A percentile compares a stretch with the other conserved stretches of the same genome.
Evolutionary conservation across 192 early-diverging fungal genomes (phyloP).

Genomic region (Globomyces pollinis-pini): DNA sequence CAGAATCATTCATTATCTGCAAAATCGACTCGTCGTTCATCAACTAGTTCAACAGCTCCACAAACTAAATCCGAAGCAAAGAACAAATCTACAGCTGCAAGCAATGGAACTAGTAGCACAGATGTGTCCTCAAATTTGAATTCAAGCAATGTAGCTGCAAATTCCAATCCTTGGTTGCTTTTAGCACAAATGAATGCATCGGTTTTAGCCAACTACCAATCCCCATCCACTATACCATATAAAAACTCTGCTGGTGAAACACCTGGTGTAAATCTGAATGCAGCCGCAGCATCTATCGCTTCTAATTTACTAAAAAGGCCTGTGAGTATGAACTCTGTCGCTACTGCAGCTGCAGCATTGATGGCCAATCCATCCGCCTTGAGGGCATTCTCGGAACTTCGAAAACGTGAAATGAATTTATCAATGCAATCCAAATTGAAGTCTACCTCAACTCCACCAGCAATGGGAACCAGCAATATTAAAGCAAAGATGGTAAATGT

Average conservation of each 20-base stretch:
- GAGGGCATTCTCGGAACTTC: neutral
- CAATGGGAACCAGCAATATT: too few species aligned
- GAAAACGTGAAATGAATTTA: neutral
- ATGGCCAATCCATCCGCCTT: constrained; percentile 4
- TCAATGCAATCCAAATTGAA: neutral
- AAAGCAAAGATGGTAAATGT: too few species aligned
- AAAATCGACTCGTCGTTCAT: too few species aligned
- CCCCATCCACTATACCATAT: neutral
- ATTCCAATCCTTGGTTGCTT: neutral
- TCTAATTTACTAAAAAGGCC: neutral
- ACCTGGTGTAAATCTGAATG: neutral
- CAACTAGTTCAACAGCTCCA: neutral
- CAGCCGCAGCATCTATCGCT: neutral
- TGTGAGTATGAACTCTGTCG: constrained; percentile 4
- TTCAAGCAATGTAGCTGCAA: neutral
- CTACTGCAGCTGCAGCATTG: constrained; percentile 4
- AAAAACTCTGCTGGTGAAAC: neutral
- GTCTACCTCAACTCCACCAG: too few species aligned
- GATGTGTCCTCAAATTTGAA: neutral
- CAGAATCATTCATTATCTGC: too few species aligned
- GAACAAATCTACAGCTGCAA: neutral
- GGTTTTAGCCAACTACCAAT: neutral
- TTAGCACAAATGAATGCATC: constrained; percentile 8
- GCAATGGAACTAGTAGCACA: neutral
- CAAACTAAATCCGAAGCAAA: neutral